Evolutionary conservation across 176 grass and related monocot species (phyloP).

Genomic region (Stipa capillata): DNA sequence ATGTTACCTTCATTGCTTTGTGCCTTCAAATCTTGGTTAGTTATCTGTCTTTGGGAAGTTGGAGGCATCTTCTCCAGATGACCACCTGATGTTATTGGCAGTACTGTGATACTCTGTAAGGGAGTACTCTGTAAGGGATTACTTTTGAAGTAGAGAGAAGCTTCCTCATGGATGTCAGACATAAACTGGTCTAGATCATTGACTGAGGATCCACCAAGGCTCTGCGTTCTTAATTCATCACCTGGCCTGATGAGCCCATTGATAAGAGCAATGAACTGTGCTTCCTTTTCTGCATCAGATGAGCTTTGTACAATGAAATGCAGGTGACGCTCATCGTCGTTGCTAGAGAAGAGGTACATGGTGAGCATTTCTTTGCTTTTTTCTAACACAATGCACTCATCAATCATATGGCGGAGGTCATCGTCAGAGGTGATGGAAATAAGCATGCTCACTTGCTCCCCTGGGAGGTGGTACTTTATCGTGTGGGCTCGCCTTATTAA

Average conservation of each 20-base stretch:
- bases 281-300: slow-evolving; percentile 41
- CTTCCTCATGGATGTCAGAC: slow-evolving; percentile 26
- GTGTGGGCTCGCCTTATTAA: slow-evolving; percentile 33
- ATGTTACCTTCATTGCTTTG: slow-evolving; percentile 9
- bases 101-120: background rate
- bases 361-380: slow-evolving; percentile 34
- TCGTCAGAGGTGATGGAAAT: slow-evolving; percentile 73
- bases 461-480: slow-evolving; percentile 85
- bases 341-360: slow-evolving; percentile 69
- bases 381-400: slow-evolving; percentile 57
- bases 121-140: slow-evolving; percentile 10
- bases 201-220: slow-evolving; percentile 7
- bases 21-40: slow-evolving; percentile 4
- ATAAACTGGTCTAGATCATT: slow-evolving; percentile 33
- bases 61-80: slow-evolving; percentile 9
- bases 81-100: background rate
- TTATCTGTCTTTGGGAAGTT: background rate
- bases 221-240: slow-evolving; percentile 4
- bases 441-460: slow-evolving; percentile 67
- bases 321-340: slow-evolving; percentile 26
- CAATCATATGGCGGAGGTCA: slow-evolving; percentile 75
- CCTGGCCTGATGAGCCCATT: slow-evolving; percentile 39
- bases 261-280: slow-evolving; percentile 52
- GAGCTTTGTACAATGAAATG: slow-evolving; percentile 23
- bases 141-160: background rate